Conservation (phyloP, 2,329 filamentous ascomycete species). For the Plectosphaerella plurivora region DNA sequence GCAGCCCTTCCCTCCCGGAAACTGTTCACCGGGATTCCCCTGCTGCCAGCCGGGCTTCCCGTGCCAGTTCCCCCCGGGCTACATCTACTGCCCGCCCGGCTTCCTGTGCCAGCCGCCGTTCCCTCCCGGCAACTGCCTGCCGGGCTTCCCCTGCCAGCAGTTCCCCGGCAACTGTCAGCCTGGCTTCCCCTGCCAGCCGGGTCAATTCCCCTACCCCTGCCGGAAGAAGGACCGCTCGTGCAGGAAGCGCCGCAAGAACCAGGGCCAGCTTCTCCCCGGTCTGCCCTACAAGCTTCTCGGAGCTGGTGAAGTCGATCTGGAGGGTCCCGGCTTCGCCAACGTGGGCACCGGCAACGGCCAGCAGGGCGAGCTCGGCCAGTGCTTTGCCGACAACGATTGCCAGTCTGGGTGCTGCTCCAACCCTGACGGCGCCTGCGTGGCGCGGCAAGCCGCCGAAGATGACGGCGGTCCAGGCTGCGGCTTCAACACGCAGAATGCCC, state of each 20-base stretch:
- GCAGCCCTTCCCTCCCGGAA: neutral
- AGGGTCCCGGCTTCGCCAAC: slow-evolving; percentile 14
- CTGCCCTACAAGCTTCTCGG: neutral
- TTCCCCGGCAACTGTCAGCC: neutral
- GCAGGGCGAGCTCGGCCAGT: slow-evolving; percentile 29
- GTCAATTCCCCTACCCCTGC: neutral
- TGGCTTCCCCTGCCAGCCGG: neutral
- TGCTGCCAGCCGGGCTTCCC: neutral
- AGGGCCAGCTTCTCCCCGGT: neutral
- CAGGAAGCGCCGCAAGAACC: neutral
- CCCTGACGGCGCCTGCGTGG: slow-evolving; percentile 28
- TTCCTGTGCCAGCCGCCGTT: no score
- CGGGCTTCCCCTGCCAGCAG: neutral
- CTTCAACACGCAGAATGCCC: slow-evolving; percentile 13
- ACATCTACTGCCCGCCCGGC: neutral
- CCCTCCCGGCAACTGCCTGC: neutral
- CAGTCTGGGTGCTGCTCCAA: slow-evolving; percentile 24
- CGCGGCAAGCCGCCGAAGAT: slow-evolving; percentile 21
- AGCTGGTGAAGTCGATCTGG: neutral
- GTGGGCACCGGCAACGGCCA: slow-evolving; percentile 21
- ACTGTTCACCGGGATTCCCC: neutral
- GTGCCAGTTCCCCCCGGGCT: neutral
- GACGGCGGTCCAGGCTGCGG: slow-evolving; percentile 29
- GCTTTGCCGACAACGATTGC: slow-evolving; percentile 24
- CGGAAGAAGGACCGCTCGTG: neutral